Evolutionary conservation across 306 rosid species (phyloP), one percentile per base, ranked within the genome.

Genomic region (Dryas drummondii): DNA sequence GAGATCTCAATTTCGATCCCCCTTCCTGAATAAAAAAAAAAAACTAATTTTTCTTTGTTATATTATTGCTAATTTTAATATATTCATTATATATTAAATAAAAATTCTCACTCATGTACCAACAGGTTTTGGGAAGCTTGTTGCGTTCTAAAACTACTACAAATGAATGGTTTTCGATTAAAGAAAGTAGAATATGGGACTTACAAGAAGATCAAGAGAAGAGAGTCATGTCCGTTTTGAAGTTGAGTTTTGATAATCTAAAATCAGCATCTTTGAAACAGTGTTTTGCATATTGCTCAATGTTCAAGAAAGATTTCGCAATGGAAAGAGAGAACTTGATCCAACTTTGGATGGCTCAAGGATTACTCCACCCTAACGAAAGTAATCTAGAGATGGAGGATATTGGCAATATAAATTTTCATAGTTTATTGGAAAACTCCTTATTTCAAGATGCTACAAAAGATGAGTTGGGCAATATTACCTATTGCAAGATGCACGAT

Each of bases 261-360:
- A 58, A 73, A 7, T 46, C 57, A 7, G 17, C 80, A 1, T 37
- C 74, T 3, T 46, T 76, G 4, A 76, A 76, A 49, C 74, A 68
- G 58, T 76, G 80, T 37, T 76, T 76, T 68, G 68, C 69, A 53
- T 76, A 68, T 11, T 68, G 80, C 46, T 68, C 80, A 13, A 13
- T 9, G 1, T 50, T 50, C n/a, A 50, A 3, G 54, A 32, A 57
- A 22, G 74, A 58, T 53, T 56, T 6, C 0, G 22, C 0, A 22
- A 22, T 22, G 22, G 22, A 22, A 22, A 22, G 0, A 22, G 22
- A 22, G 22, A 22, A 46, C 42, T 56, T 75, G 15, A 19, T 75
- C 27, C 78, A 52, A 5, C 53, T 53, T 17, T 75, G 80, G 74
- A 57, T 66, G 45, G 80, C 69, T 55, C 67, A 76, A 40, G 80